Base-by-base conservation (phyloP, 768 basidiomycete genomes). In the Suillus fuscotomentosus region DNA sequence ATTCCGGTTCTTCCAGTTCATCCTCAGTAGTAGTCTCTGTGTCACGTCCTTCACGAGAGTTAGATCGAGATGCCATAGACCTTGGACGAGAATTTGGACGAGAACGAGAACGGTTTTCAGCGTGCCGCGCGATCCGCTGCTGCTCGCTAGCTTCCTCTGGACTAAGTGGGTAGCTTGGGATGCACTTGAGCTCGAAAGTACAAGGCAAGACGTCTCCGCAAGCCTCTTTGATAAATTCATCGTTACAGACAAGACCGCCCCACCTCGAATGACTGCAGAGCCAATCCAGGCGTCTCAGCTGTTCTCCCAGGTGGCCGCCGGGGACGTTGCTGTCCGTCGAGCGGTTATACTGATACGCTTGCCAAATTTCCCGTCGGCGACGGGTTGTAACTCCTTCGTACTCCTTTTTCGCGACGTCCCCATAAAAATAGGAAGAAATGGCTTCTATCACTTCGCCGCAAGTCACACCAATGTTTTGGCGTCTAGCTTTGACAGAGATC, bases 281-380 rank as follows among this genome's bases (percentile, higher is more conserved):
- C 78, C 84, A 92, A 70, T 94, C 92, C 61, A 90, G 76, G 61
- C 87, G 77, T 67, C 85, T 83, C 73, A 93, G 79, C 10, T 86
- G 86, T 56, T 83, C 80, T 9, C 85, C 86, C 4, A 93, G 81
- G 48, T 76, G 75, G 0, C 90, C 92, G 0, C 92, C 92, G 1
- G 92, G 91, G 2, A 87, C 90, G 56, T 84, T 85, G 31, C 76
- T 77, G 38, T 81, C 81, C 10, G 85, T 83, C 11, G 88, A 88
- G 22, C 92, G 84, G 71, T 94, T 93, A 71, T 83, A 79, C 42
- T 80, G 76, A 72, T 91, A 93, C 39, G 85, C 80, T 34, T 81
- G 77, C 48, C 77, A 77, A 14, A 91, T 78, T 11, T 77, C 72
- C 1, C 77, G 77, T 65, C 84, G 79, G 15, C 76, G 77, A n/a